A percentile compares a stretch with the other conserved stretches of the same genome.
Evolutionary conservation across 202 grass and related monocot species (phyloP).

Genomic region (Sporobolus alterniflorus): DNA sequence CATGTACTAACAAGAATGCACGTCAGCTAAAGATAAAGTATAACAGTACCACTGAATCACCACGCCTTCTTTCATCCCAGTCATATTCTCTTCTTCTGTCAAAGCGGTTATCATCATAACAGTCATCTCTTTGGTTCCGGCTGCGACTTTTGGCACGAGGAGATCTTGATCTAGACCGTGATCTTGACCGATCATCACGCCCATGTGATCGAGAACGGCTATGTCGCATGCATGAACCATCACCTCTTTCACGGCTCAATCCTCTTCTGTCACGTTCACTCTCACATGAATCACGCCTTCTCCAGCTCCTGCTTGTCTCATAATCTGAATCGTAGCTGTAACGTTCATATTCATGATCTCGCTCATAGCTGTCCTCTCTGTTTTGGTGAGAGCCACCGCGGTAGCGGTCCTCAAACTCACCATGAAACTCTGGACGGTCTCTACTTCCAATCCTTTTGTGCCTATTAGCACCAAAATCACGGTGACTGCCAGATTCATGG

Average conservation of each 20-base stretch:
- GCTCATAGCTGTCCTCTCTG: conserved; percentile 65
- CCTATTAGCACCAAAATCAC: conserved; percentile 84
- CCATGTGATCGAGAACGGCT: conserved; percentile 70
- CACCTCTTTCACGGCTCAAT: conserved; percentile 72
- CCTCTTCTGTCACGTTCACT: conserved; percentile 66
- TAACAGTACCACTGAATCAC: conserved; percentile 60
- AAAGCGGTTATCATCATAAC: conserved; percentile 76
- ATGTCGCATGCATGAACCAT: conserved; percentile 59
- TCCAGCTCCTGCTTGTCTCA: conserved; percentile 75
- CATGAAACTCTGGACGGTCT: conserved; percentile 59
- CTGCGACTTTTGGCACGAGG: conserved; percentile 65
- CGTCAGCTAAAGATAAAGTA: conserved; percentile 1
- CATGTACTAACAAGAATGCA: neutral
- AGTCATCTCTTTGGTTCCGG: conserved; percentile 65
- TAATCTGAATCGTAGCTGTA: conserved; percentile 62
- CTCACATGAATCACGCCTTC: conserved; percentile 63
- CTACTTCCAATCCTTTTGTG: conserved; percentile 77
- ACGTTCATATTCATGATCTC: conserved; percentile 62
- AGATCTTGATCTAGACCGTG: conserved; percentile 83
- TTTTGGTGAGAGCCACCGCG: conserved; percentile 52
- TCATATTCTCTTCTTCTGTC: conserved; percentile 83
- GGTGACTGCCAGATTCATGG: conserved; percentile 63
- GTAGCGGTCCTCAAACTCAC: conserved; percentile 64
- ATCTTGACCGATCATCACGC: conserved; percentile 61
- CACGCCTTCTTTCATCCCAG: conserved; percentile 72